Evolutionary conservation across 148 eudicot species (phyloP).

Genomic region (Fallopia convolvulus): DNA sequence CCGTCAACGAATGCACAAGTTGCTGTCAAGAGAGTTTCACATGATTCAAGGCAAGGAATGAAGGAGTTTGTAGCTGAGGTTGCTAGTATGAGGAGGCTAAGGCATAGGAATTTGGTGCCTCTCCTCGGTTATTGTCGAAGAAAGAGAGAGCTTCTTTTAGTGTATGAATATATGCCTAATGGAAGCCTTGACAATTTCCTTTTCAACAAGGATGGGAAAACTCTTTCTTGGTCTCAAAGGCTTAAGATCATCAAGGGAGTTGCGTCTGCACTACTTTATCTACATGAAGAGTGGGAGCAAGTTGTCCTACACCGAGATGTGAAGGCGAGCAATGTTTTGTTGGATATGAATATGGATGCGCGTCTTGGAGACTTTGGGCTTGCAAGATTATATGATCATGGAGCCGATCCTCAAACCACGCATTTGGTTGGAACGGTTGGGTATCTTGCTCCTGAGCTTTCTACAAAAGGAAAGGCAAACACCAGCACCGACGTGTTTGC

Average conservation of each 20-base stretch:
- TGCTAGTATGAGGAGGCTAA: slow-evolving; percentile 1
- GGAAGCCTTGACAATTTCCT: slow-evolving; percentile 13
- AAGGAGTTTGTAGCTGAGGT: slow-evolving; percentile 11
- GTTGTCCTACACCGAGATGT: slow-evolving; percentile 12
- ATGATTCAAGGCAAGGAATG: slow-evolving; percentile 9
- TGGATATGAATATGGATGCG: slow-evolving; percentile 7
- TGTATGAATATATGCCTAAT: slow-evolving; percentile 14
- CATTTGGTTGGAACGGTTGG: slow-evolving; percentile 10
- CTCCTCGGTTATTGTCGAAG: slow-evolving; percentile 7
- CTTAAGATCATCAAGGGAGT: slow-evolving; percentile 11
- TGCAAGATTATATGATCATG: slow-evolving; percentile 11
- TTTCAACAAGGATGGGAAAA: not conserved
- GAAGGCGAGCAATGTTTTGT: slow-evolving; percentile 10
- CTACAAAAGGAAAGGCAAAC: slow-evolving; percentile 8
- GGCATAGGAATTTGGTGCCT: slow-evolving; percentile 14
- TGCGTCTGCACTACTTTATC: slow-evolving; percentile 14
- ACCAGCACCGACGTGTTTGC: slow-evolving; percentile 10
- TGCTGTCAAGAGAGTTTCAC: slow-evolving; percentile 15
- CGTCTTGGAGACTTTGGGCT: slow-evolving; percentile 15
- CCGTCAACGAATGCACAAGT: not conserved
- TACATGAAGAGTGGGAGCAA: slow-evolving; percentile 12
- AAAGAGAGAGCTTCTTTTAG: slow-evolving; percentile 11
- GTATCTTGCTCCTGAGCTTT: slow-evolving; percentile 11
- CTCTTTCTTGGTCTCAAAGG: slow-evolving; percentile 11
- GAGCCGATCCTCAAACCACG: not conserved